Evolutionary conservation across 179 eudicot genomes (phyloP), one percentile per base, ranked within the genome.

Genomic region (Beta macrorhiza): DNA sequence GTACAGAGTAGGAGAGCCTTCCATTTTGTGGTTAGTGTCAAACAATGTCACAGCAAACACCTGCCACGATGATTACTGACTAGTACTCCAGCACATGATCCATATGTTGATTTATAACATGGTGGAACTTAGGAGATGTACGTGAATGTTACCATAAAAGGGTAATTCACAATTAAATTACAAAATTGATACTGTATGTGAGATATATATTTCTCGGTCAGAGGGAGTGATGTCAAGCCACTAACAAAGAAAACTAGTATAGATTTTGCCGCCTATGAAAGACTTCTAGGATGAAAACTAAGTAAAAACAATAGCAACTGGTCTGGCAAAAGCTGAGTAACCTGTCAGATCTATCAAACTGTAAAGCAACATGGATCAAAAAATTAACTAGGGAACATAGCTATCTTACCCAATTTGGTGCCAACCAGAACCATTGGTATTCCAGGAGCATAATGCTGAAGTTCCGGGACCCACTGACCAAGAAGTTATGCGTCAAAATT

Each of bases 361-460:
- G 57, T 32, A 51, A 61, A 56, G 32, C 73, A 44, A 79, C 44
- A 62, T 51, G 53, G 56, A 16, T 53, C 25, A 25, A 25, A 14
- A 25, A 70, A 55, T 12, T 8, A 61, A 20, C 7, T 6, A 67
- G 25, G 17, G 65, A 79, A 64, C 14, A 44, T 20, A 75, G 19
- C 14, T 73, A 51, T 44, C 92, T 82, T 89, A 95, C 99, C 99
- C 78, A 91, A 82, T 89, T 95, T 95, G 88, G 99, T 95, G 85
- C 99, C 99, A 82, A 84, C 97, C 72, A 95, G 87, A n/a, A 95
- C 99, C 42, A 95, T 73, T 11, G 99, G 99, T 67, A 90, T 82
- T 85, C 99, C 99, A 76, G 98, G 98, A 71, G 99, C 97, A 89
- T 76, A 87, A 85, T 95, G 99, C 89, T 95, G 98, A 90, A 95